Percentiles rank a stretch among this genome's conserved stretches.
phyloP scores from a whole-genome alignment of 1,139 yeast genomes.

The Geotrichum australiense region DNA sequence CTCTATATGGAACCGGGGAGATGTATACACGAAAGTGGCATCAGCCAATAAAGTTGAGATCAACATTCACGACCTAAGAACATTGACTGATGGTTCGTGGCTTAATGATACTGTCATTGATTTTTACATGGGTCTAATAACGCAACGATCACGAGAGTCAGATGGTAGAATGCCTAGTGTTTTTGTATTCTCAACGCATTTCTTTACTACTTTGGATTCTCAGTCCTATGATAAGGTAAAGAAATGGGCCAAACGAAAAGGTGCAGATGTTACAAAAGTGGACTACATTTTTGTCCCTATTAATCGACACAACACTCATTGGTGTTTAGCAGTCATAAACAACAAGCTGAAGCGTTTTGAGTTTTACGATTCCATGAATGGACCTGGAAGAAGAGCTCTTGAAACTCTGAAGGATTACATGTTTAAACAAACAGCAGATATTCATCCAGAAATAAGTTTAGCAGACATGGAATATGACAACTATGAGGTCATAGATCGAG shows the following conservation, averaged over 20 bases:
- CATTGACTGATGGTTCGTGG: constrained; percentile 72
- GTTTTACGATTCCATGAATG: constrained; percentile 72
- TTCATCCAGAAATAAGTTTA: constrained; percentile 37
- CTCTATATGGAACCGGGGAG: constrained; percentile 35
- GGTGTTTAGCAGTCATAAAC: constrained; percentile 86
- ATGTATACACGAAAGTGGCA: constrained; percentile 36
- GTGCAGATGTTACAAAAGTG: constrained; percentile 56
- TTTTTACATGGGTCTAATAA: constrained; percentile 60
- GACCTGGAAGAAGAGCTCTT: constrained; percentile 49
- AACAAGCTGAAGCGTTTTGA: constrained; percentile 50
- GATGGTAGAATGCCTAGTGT: constrained; percentile 34
- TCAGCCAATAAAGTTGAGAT: constrained; percentile 53
- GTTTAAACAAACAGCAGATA: constrained; percentile 33
- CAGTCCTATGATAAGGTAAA: constrained; percentile 75
- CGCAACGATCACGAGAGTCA: constrained; percentile 35
- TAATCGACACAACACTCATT: constrained; percentile 74
- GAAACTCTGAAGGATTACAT: constrained; percentile 45
- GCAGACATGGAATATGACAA: constrained; percentile 23
- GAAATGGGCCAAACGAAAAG: constrained; percentile 85
- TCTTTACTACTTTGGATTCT: constrained; percentile 59
- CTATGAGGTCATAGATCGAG: constrained; percentile 21
- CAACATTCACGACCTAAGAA: constrained; percentile 56
- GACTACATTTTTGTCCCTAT: constrained; percentile 75
- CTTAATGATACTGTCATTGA: constrained; percentile 88
- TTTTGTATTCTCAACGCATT: constrained; percentile 82